Percentiles rank a stretch among this genome's conserved stretches.
These are phyloP conservation scores for Kodamaea plutei DNA, from an alignment of 1,139 yeast genomes.

Conservation along the genomic window DNA sequence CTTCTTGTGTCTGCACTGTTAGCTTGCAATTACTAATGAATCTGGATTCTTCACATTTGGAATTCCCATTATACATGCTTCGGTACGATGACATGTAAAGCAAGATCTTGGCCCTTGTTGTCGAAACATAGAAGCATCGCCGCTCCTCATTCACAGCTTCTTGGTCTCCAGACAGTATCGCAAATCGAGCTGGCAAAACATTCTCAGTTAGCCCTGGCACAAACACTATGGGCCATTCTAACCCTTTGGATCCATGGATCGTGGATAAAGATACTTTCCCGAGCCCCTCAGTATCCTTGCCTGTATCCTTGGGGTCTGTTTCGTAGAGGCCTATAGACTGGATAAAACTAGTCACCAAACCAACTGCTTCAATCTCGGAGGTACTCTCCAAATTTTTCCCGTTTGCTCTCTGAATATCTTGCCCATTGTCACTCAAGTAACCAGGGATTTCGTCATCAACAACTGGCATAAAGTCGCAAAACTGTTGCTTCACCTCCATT, in stretches of 20 bases:
- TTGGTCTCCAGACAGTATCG: constrained; percentile 26
- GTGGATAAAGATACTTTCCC: constrained; percentile 54
- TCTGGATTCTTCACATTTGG: constrained; percentile 24
- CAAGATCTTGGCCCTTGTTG: constrained; percentile 68
- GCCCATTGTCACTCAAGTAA: not conserved
- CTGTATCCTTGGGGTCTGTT: constrained; percentile 16
- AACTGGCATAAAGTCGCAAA: constrained; percentile 45
- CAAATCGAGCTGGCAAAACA: constrained; percentile 49
- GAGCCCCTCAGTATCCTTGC: constrained; percentile 2
- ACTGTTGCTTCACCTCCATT: constrained; percentile 39
- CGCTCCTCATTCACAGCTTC: constrained; percentile 67
- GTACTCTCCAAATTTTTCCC: not conserved
- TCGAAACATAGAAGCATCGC: constrained; percentile 81
- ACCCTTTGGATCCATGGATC: constrained; percentile 87
- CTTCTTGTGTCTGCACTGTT: constrained; percentile 14
- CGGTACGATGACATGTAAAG: constrained; percentile 34
- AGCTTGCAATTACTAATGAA: constrained; percentile 22
- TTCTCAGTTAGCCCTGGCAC: constrained; percentile 68
- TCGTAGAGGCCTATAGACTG: constrained; percentile 60
- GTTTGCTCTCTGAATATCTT: too few relatives aligned
- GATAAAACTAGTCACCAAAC: constrained; percentile 50
- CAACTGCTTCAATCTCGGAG: constrained; percentile 13
- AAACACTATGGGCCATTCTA: constrained; percentile 93
- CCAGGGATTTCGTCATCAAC: constrained; percentile 29
- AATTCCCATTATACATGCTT: constrained; percentile 13